Evolutionary conservation across 2,329 filamentous ascomycete species (phyloP).

Genomic region (Fusarium sp.): DNA sequence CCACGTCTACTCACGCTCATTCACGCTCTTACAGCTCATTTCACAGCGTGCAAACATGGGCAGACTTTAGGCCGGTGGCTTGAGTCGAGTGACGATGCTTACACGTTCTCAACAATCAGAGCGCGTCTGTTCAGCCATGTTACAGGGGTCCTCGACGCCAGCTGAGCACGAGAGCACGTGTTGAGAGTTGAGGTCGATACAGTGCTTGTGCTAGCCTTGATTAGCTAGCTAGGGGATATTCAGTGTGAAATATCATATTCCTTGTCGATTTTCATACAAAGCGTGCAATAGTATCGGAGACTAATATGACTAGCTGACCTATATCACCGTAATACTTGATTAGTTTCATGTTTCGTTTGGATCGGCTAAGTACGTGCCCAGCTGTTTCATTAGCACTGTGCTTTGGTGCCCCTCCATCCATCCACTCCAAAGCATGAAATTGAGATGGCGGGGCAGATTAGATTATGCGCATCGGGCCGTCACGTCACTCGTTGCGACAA

Average conservation of each 20-base stretch:
- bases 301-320: conserved; percentile 23
- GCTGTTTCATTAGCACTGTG: conserved; percentile 13
- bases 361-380: conserved; percentile 6
- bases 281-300: background rate
- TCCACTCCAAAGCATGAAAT: conserved; percentile 42
- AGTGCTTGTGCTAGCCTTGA: conserved; percentile 16
- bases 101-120: conserved; percentile 40
- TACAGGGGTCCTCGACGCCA: conserved; percentile 27
- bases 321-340: conserved; percentile 26
- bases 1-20: conserved; percentile 7
- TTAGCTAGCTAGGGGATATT: background rate
- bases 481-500: conserved; percentile 48
- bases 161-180: conserved; percentile 45
- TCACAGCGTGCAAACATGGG: conserved; percentile 21
- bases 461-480: conserved; percentile 46
- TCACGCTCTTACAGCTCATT: conserved; percentile 8
- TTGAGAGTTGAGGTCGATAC: conserved; percentile 1
- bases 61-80: conserved; percentile 45
- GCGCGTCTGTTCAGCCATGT: conserved; percentile 39
- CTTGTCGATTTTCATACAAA: background rate
- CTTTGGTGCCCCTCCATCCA: conserved; percentile 41
- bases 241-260: too few relatives aligned
- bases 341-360: conserved; percentile 3
- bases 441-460: conserved; percentile 48
- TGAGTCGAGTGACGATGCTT: conserved; percentile 32